Evolutionary conservation across 2,329 filamentous ascomycete species (phyloP).

Genomic region (Leptoxyphium fumago): DNA sequence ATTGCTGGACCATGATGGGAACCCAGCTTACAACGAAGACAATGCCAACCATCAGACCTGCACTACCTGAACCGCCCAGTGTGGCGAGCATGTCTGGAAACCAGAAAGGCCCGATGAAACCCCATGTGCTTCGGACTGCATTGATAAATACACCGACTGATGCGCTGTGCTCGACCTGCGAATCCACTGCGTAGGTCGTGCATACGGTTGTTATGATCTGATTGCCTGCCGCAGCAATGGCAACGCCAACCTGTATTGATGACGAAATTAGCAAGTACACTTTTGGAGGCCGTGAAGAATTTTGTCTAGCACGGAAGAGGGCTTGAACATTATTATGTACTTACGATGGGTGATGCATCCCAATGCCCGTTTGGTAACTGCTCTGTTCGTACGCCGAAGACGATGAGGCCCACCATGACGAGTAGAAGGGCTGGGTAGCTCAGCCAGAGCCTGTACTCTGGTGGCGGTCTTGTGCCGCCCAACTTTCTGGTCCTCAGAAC

Average conservation of each 20-base stretch:
- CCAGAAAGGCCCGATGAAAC: conserved; percentile 34
- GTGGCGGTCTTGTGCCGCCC: conserved; percentile 19
- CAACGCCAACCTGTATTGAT: conserved; percentile 25
- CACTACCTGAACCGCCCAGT: conserved; percentile 22
- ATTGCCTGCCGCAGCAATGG: conserved; percentile 38
- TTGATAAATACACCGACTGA: conserved; percentile 45
- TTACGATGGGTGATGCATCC: conserved; percentile 39
- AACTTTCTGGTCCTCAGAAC: conserved; percentile 23
- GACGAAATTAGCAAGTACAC: background rate
- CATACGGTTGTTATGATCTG: conserved; percentile 47
- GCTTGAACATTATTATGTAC: conserved; percentile 12
- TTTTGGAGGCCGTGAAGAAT: too few relatives aligned
- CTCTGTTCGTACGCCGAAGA: conserved; percentile 39
- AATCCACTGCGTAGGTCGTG: conserved; percentile 47
- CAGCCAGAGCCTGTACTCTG: conserved; percentile 44
- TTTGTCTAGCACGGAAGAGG: too few relatives aligned
- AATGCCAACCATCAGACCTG: conserved; percentile 23
- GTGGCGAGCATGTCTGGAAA: conserved; percentile 25
- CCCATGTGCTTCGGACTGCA: conserved; percentile 40
- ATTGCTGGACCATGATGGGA: conserved; percentile 15
- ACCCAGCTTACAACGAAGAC: conserved; percentile 13
- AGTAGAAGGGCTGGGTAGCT: conserved; percentile 39
- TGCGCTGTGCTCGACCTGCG: conserved; percentile 36
- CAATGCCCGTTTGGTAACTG: conserved; percentile 30
- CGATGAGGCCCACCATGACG: conserved; percentile 36